Percentiles rank a stretch among this genome's conserved stretches.
Evolutionary conservation across 169 alveolate species (phyloP).

Genomic region (Plasmodium coatneyi): DNA sequence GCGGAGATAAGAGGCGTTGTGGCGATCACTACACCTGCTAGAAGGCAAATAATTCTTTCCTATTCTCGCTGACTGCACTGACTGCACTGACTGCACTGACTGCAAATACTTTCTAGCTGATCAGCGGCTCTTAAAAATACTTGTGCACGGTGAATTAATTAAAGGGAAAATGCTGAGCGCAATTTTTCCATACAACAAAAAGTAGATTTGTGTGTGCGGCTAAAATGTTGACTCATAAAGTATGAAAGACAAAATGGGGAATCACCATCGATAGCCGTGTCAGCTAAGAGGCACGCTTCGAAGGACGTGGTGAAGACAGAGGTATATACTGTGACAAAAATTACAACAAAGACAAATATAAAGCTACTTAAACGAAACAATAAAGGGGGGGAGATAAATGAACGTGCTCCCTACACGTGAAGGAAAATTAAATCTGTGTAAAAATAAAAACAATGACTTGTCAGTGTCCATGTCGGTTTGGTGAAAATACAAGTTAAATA

Average conservation of each 20-base stretch:
- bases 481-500: neutral
- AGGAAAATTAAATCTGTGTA: neutral
- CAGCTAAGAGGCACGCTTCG: neutral
- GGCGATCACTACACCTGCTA: neutral
- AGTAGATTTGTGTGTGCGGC: neutral
- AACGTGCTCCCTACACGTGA: neutral
- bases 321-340: neutral
- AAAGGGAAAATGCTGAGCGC: neutral
- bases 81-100: too few species aligned
- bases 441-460: slow-evolving; percentile 17
- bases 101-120: neutral
- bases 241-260: neutral
- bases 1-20: neutral
- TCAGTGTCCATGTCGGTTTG: neutral
- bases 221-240: neutral
- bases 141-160: neutral
- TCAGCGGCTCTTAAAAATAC: neutral
- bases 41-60: neutral
- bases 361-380: slow-evolving; percentile 2
- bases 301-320: neutral
- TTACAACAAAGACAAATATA: neutral
- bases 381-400: neutral
- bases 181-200: neutral
- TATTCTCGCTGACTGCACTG: neutral
- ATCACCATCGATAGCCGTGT: neutral